Evolutionary conservation across 257 asterid species (phyloP).

Genomic region (Striga asiatica): DNA sequence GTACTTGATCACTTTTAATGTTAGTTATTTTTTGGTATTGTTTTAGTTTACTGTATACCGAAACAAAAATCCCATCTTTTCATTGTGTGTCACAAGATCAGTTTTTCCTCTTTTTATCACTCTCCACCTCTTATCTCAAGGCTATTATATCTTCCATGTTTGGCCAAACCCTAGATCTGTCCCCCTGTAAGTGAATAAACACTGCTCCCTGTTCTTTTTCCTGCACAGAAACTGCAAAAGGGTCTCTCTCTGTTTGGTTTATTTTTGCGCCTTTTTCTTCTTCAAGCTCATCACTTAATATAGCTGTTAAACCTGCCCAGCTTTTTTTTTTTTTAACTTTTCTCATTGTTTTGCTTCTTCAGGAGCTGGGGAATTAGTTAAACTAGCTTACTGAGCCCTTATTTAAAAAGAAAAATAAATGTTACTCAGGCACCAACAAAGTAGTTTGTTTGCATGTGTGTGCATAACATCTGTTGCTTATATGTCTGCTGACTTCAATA

Average conservation of each 20-base stretch:
- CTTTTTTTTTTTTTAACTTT: not conserved
- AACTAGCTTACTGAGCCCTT: too few relatives aligned
- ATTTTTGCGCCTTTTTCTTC: too few relatives aligned
- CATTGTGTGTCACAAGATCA: constrained; percentile 3
- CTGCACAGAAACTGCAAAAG: constrained; percentile 15
- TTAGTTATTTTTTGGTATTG: not conserved
- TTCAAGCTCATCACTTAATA: constrained; percentile 10
- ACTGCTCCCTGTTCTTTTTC: constrained; percentile 21
- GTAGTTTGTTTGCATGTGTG: constrained; percentile 9
- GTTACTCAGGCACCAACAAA: too few relatives aligned
- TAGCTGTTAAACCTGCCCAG: constrained; percentile 23
- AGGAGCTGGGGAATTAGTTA: too few relatives aligned
- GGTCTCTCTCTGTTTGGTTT: constrained; percentile 8
- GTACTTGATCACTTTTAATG: constrained; percentile 10
- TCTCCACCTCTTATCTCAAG: not conserved
- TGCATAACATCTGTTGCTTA: constrained; percentile 6
- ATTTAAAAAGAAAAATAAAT: too few relatives aligned
- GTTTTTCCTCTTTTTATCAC: not conserved
- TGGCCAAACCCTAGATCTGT: constrained; percentile 93
- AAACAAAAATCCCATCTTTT: constrained; percentile 16
- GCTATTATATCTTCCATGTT: constrained; percentile 34
- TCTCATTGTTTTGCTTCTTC: too few relatives aligned
- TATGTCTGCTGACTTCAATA: constrained; percentile 18
- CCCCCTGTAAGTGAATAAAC: constrained; percentile 40
- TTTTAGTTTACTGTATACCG: constrained; percentile 20